These are phyloP conservation scores for Cyclaneusma minus DNA, from an alignment of 2,329 filamentous ascomycete species.

Conservation along the genomic window DNA sequence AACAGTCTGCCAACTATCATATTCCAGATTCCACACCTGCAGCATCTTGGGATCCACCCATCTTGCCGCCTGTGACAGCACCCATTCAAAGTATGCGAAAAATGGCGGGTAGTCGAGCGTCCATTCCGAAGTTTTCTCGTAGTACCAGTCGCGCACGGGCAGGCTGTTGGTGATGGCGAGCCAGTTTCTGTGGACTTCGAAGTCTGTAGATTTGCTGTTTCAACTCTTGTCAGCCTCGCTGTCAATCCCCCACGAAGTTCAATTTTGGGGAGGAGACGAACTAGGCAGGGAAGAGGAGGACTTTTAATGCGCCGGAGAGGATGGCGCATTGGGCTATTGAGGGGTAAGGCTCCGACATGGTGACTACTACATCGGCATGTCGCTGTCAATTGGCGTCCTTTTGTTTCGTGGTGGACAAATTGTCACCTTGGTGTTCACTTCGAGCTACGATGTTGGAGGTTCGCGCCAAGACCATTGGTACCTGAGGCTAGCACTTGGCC, in stretches of 20 bases:
- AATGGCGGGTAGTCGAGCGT: constrained; percentile 97
- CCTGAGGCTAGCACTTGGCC: too few relatives aligned
- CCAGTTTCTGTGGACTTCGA: constrained; percentile 98
- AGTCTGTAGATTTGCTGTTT: constrained; percentile 89
- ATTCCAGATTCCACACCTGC: constrained; percentile 61
- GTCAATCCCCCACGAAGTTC: constrained; percentile 1
- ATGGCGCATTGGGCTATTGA: constrained; percentile 80
- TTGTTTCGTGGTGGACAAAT: too few relatives aligned
- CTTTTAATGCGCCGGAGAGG: constrained; percentile 75
- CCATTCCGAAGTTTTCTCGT: constrained; percentile 97
- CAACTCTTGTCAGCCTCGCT: constrained; percentile 7
- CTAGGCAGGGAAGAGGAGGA: constrained; percentile 90
- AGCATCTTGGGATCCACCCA: constrained; percentile 73
- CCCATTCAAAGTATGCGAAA: constrained; percentile 95
- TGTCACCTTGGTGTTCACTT: too few relatives aligned
- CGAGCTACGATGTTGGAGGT: too few relatives aligned
- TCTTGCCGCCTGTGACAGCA: constrained; percentile 65
- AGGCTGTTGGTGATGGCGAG: constrained; percentile 87
- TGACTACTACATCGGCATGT: constrained; percentile 16
- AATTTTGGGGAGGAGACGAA: constrained; percentile 30
- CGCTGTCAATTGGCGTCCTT: too few relatives aligned
- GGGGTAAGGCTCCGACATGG: constrained; percentile 70
- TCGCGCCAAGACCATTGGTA: too few relatives aligned
- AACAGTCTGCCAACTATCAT: constrained; percentile 85
- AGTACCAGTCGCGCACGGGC: constrained; percentile 83